Evolutionary conservation across 129 eudicot species (phyloP).

Genomic region (Pulicaria dysenterica): DNA sequence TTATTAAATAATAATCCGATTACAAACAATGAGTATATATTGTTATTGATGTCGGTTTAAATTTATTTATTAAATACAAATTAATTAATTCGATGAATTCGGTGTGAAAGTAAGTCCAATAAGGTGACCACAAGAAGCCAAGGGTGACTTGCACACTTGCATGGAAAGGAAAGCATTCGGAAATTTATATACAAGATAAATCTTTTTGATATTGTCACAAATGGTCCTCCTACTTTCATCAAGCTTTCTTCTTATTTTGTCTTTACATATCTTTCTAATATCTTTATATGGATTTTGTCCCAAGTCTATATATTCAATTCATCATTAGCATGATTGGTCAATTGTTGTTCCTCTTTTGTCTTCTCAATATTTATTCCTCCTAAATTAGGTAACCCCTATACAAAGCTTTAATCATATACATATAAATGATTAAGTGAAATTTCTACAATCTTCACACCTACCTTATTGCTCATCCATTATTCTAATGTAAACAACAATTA

Average conservation of each 20-base stretch:
- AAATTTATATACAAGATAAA: constrained; percentile 28
- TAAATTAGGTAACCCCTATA: neutral
- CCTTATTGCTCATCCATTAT: neutral
- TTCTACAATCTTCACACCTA: neutral
- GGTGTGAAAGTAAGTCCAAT: constrained; percentile 28
- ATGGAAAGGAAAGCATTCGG: constrained; percentile 34
- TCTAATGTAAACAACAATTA: neutral
- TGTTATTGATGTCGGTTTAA: neutral
- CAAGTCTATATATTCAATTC: neutral
- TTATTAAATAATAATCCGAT: too few relatives aligned
- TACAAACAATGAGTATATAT: neutral
- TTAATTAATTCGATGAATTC: neutral
- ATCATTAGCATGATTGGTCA: constrained; percentile 14
- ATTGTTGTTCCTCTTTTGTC: constrained; percentile 1
- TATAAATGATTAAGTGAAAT: neutral
- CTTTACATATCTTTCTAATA: constrained; percentile 3
- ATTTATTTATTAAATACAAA: neutral
- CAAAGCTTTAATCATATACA: neutral
- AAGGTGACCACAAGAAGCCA: constrained; percentile 36
- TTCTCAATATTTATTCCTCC: constrained; percentile 11
- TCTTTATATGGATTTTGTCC: neutral
- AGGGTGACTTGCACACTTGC: constrained; percentile 17
- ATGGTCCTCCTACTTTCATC: constrained; percentile 24
- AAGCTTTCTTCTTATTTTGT: constrained; percentile 11
- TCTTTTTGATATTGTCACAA: constrained; percentile 7